Conservation (phyloP, 768 basidiomycete genomes). For the Russula virescens region DNA sequence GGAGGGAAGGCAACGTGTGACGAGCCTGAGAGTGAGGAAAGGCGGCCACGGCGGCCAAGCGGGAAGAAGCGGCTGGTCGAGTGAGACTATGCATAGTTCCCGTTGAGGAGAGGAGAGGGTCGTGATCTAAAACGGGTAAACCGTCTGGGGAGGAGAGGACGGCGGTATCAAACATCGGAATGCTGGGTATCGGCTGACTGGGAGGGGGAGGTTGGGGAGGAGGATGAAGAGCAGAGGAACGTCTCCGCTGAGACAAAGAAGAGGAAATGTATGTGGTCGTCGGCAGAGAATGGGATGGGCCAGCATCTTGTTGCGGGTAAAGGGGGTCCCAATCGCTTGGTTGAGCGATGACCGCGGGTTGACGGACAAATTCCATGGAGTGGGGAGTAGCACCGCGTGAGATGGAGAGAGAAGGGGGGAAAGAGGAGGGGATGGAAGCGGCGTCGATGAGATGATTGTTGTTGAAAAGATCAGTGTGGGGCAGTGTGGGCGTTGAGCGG, state of each 20-base stretch:
- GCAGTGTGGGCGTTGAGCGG: too few relatives aligned
- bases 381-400: neutral
- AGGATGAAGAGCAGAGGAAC: slow-evolving; percentile 58
- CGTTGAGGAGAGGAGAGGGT: slow-evolving; percentile 23
- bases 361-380: slow-evolving; percentile 27
- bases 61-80: slow-evolving; percentile 41
- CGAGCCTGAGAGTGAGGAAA: slow-evolving; percentile 51
- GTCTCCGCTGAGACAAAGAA: slow-evolving; percentile 46
- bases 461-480: too few relatives aligned
- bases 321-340: slow-evolving; percentile 31
- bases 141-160: slow-evolving; percentile 27
- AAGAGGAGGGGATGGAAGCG: neutral
- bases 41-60: slow-evolving; percentile 52
- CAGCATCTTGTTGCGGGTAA: slow-evolving; percentile 27
- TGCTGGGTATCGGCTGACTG: slow-evolving; percentile 63
- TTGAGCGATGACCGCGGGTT: slow-evolving; percentile 29
- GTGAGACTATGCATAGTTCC: slow-evolving; percentile 27
- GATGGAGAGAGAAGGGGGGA: neutral
- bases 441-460: too few relatives aligned
- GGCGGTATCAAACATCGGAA: slow-evolving; percentile 40
- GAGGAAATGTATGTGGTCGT: slow-evolving; percentile 29
- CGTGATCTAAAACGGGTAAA: slow-evolving; percentile 25
- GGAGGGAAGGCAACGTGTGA: slow-evolving; percentile 29
- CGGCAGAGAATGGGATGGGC: slow-evolving; percentile 31
- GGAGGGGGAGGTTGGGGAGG: slow-evolving; percentile 70